Evolutionary conservation across 192 early-diverging fungal species (phyloP).

Genomic region (Coemansia sp.): DNA sequence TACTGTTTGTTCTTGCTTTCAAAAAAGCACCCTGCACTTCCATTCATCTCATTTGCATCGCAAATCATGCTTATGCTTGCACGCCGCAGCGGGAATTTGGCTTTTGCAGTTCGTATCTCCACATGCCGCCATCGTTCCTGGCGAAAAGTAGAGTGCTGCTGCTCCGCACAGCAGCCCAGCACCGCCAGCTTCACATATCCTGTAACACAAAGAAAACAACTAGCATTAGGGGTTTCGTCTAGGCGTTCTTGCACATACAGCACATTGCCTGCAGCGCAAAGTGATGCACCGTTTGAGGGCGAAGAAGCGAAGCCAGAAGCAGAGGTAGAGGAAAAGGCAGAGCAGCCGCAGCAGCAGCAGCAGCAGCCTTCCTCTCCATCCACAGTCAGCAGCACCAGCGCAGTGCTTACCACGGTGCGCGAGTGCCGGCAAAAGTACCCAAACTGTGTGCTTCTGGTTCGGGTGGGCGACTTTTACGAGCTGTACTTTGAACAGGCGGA

Average conservation of each 20-base stretch:
- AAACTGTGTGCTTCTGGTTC: conserved; percentile 67
- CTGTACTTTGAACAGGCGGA: conserved; percentile 76
- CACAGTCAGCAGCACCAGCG: conserved; percentile 25
- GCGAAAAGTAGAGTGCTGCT: background rate
- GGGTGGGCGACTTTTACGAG: conserved; percentile 85
- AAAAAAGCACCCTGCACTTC: too few relatives aligned
- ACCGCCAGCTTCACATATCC: background rate
- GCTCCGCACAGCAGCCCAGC: background rate
- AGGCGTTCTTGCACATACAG: background rate
- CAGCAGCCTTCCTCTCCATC: background rate
- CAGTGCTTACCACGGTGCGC: conserved; percentile 55
- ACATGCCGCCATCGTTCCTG: background rate
- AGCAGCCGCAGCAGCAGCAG: background rate
- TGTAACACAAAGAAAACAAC: background rate
- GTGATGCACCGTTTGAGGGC: background rate
- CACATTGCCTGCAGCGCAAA: background rate
- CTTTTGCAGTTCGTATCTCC: background rate
- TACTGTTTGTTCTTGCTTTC: background rate
- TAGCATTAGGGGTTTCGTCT: background rate
- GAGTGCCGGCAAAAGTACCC: conserved; percentile 64
- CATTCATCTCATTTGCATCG: too few relatives aligned
- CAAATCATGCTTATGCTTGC: background rate
- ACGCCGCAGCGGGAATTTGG: background rate
- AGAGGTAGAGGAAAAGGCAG: background rate
- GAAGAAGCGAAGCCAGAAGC: background rate